phyloP scores from a whole-genome alignment of 1,284 basidiomycete genomes.

The Fomitiporia mediterranea region DNA sequence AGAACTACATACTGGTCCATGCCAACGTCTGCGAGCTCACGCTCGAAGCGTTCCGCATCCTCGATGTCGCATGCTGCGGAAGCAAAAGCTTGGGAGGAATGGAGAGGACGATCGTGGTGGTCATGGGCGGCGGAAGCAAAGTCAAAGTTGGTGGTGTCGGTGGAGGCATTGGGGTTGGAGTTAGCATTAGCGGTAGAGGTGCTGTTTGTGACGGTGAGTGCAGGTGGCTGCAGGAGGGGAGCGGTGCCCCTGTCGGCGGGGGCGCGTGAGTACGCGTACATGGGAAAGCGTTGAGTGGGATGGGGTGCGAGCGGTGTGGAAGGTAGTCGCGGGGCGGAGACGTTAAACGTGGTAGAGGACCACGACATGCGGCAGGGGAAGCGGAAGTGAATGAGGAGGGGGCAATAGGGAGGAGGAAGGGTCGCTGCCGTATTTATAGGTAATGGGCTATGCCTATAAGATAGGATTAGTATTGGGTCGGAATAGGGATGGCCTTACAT shows the following conservation, averaged over 20 bases:
- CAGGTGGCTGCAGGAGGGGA: background rate
- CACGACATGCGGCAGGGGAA: background rate
- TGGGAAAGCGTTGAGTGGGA: constrained; percentile 37
- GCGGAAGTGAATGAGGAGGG: background rate
- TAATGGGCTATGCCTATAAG: constrained; percentile 12
- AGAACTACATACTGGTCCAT: constrained; percentile 11
- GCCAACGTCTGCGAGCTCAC: constrained; percentile 5
- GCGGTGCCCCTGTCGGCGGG: constrained; percentile 1
- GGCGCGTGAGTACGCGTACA: background rate
- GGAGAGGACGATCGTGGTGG: constrained; percentile 29
- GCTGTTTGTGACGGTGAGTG: constrained; percentile 25
- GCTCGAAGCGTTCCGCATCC: constrained; percentile 8
- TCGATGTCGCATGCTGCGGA: constrained; percentile 5
- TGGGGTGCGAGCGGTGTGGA: constrained; percentile 37
- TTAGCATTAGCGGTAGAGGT: constrained; percentile 27
- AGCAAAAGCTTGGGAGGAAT: constrained; percentile 33
- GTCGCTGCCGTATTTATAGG: constrained; percentile 31
- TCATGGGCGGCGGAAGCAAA: constrained; percentile 8
- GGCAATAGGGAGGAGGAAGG: constrained; percentile 24
- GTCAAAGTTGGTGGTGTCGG: too few relatives aligned
- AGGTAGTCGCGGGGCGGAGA: constrained; percentile 26
- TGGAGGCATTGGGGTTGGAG: constrained; percentile 22
- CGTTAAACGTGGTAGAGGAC: constrained; percentile 2
- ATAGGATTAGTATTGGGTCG: constrained; percentile 24
- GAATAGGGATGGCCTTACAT: too few relatives aligned